Conservation (phyloP, 2,329 filamentous ascomycete genomes). For the Phyllosticta capitalensis region DNA sequence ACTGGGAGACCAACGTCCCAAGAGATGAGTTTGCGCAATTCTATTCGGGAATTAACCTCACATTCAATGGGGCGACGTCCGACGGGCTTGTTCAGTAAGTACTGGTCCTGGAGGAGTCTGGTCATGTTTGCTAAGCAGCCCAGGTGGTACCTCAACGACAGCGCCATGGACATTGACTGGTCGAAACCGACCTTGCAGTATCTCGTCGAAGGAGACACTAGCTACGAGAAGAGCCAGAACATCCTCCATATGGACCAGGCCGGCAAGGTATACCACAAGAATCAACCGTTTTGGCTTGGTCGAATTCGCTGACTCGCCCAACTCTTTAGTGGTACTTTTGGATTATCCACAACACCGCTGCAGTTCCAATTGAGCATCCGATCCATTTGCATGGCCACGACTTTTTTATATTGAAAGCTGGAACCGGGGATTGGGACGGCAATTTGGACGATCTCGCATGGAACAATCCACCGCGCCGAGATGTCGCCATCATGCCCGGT, state of each 20-base stretch:
- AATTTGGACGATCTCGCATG: slow-evolving; percentile 23
- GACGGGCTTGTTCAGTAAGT: not conserved
- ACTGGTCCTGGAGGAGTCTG: too few relatives aligned
- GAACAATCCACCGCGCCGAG: slow-evolving; percentile 30
- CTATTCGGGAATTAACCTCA: slow-evolving; percentile 14
- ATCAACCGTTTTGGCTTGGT: not conserved
- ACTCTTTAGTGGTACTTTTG: slow-evolving; percentile 35
- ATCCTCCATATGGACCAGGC: slow-evolving; percentile 20
- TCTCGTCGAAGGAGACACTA: slow-evolving; percentile 21
- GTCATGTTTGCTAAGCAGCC: slow-evolving; percentile 16
- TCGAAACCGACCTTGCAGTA: slow-evolving; percentile 28
- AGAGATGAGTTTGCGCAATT: slow-evolving; percentile 8
- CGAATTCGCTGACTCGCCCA: not conserved
- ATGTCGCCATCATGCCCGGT: slow-evolving; percentile 28
- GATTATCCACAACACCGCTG: slow-evolving; percentile 34
- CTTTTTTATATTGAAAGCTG: slow-evolving; percentile 33
- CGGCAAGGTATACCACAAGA: slow-evolving; percentile 11
- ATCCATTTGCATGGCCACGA: slow-evolving; percentile 32
- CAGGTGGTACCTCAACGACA: slow-evolving; percentile 33
- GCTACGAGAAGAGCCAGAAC: slow-evolving; percentile 20
- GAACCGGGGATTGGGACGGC: slow-evolving; percentile 25
- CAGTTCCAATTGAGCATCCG: slow-evolving; percentile 26
- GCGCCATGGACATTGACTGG: slow-evolving; percentile 27
- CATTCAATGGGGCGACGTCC: slow-evolving; percentile 9
- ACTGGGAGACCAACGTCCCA: slow-evolving; percentile 5